Base-by-base conservation (phyloP, 2,329 filamentous ascomycete genomes). In the Ophidiomyces ophidiicola region DNA sequence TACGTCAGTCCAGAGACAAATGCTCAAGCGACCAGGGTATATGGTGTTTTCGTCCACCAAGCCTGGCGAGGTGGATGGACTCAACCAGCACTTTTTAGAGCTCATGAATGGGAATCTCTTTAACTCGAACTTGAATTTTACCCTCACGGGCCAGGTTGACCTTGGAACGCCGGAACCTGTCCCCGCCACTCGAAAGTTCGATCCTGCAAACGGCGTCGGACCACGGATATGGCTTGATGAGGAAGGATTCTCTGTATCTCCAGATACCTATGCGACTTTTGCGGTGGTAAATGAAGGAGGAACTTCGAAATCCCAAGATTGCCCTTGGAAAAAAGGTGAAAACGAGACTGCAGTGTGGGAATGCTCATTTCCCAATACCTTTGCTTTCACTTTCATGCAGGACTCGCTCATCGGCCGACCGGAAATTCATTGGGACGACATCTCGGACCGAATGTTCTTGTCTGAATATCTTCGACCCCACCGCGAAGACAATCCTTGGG, bases 351-450 rank as follows among this genome's bases (percentile, higher is more conserved):
- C 35, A 5, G n/a, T 20, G 18, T 44, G 43, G 43, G 38, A 42
- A 19, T 44, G 43, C 14, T 12, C 25, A 2, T 44, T 44, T 20
- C 35, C 39, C 11, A 44, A 44, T 36, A 35, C 17, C 10, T 37
- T 30, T 25, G 38, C 43, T 4, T 18, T 6, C 1, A 23, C 19
- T 4, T 31, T 44, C 36, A 3, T 34, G 3, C 31, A 31, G 14
- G 30, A 30, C n/a, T 26, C 18, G n/a, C 1, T 32, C 7, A 28
- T 44, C 17, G 43, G 43, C 4, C 10, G 19, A 29, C 43, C 38
- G 14, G 43, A 44, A 36, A 39, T 44, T 10, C 43, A 44, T 23
- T 44, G 43, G 43, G 43, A 44, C 23, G 43, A 44, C 36, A 21
- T 14, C 3, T 26, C 43, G 11, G 39, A 42, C 17, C 11, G 25